Evolutionary conservation across 495 filamentous ascomycete genomes (phyloP).

Genomic region (Letharia columbiana): DNA sequence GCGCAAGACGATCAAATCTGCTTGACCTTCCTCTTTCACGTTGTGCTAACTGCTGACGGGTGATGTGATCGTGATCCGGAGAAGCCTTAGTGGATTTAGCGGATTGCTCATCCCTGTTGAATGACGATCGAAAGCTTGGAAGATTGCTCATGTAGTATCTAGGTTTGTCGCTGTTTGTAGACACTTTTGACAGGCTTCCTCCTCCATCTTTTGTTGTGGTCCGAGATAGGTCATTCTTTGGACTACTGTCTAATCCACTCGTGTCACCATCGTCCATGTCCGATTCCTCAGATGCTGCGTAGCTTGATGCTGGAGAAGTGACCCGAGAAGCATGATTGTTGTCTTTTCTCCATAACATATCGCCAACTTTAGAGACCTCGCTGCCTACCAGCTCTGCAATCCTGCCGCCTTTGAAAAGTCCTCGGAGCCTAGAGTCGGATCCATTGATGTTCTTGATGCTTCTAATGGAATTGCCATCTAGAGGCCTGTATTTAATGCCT

Average conservation of each 20-base stretch:
- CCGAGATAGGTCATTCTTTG: slow-evolving; percentile 29
- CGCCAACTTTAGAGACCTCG: slow-evolving; percentile 50
- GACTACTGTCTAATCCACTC: slow-evolving; percentile 27
- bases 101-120: slow-evolving; percentile 32
- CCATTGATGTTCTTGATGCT: slow-evolving; percentile 21
- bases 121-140: slow-evolving; percentile 43
- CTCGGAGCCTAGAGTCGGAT: slow-evolving; percentile 34
- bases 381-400: slow-evolving; percentile 48
- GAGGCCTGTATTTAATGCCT: slow-evolving; percentile 12
- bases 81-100: slow-evolving; percentile 11
- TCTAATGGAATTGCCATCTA: slow-evolving; percentile 18
- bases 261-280: slow-evolving; percentile 37
- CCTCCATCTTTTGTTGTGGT: slow-evolving; percentile 34
- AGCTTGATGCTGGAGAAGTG: slow-evolving; percentile 35
- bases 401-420: slow-evolving; percentile 48
- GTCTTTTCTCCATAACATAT: slow-evolving; percentile 47
- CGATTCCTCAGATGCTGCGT: slow-evolving; percentile 36
- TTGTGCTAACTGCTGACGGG: slow-evolving; percentile 31
- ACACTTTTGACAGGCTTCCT: slow-evolving; percentile 29
- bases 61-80: slow-evolving; percentile 31
- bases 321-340: slow-evolving; percentile 32
- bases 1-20: slow-evolving; percentile 48
- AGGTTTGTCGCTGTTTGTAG: slow-evolving; percentile 34
- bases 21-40: slow-evolving; percentile 33
- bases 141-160: slow-evolving; percentile 37